Evolutionary conservation across 352 stramenopile genomes (phyloP), one percentile per base, ranked within the genome.

Genomic region (Phytophthora fragariae): DNA sequence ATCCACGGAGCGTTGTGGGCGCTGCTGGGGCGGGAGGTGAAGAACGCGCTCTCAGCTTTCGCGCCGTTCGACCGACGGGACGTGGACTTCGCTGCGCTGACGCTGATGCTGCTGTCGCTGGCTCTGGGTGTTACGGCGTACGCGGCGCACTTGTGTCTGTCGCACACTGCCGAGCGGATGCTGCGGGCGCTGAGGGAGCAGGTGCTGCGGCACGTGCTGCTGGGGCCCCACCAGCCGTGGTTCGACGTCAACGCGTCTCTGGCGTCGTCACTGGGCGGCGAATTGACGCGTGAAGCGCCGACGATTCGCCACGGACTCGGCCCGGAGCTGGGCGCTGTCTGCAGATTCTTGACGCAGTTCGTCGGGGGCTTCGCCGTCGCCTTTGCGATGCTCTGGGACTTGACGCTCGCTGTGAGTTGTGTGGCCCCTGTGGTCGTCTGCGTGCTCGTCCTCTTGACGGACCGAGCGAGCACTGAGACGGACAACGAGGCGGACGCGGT

Each of bases 141-240:
- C 21, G 60, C 70, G 17, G 52, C 70, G 29, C 65, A 77, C 8
- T 61, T 77, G 70, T 77, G 70, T 56, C 65, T 77, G 5, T 65
- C 70, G 12, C 70, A 77, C 49, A 59, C 53, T 10, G 14, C 70
- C 1, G 71, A 78, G 53, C 57, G 60, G n/a, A 44, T 75, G 5
- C 57, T 75, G 12, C 35, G 60, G 46, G 55, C 57, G 14, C 57
- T 75, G 31, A 67, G 66, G 14, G 66, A 75, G 60, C 71, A 78
- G 47, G 41, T 72, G 7, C 52, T 78, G 44, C 65, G 71, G 12
- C 66, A 72, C 33, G 35, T 78, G 11, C 71, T 78, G 2, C 41
- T 78, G 0, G 60, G 76, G 7, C 49, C 72, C 52, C 53, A 62
- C 11, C 74, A 78, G 55, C 37, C 62, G 21, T 72, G 62, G 62